Evolutionary conservation across 1,284 basidiomycete genomes (phyloP).

Genomic region (Ceratobasidium theobromae): DNA sequence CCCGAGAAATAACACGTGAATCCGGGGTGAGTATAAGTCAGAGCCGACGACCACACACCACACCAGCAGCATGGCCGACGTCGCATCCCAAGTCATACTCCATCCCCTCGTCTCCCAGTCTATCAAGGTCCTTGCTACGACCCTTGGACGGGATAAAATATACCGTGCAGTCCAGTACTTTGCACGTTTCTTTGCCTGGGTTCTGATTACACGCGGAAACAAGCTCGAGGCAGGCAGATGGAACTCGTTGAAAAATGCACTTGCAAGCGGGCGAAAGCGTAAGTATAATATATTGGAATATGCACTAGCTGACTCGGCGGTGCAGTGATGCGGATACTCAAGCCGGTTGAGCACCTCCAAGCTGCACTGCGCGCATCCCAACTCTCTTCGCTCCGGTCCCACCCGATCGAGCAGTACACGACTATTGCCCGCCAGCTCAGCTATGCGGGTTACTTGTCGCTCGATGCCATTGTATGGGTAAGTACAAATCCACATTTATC

Average conservation of each 20-base stretch:
- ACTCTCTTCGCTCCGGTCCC: slow-evolving; percentile 43
- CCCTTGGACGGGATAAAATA: slow-evolving; percentile 88
- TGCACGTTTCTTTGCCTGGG: slow-evolving; percentile 88
- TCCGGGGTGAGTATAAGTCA: not conserved
- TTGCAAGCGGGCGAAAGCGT: slow-evolving; percentile 80
- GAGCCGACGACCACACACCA: not conserved
- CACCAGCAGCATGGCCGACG: slow-evolving; percentile 35
- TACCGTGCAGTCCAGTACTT: slow-evolving; percentile 94
- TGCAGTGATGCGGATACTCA: slow-evolving; percentile 88
- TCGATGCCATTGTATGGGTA: slow-evolving; percentile 86
- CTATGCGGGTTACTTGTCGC: slow-evolving; percentile 87
- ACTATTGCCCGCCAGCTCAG: slow-evolving; percentile 84
- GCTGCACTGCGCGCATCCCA: slow-evolving; percentile 81
- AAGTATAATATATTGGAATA: slow-evolving; percentile 40
- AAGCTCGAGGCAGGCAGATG: slow-evolving; percentile 69
- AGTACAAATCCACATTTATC: slow-evolving; percentile 38
- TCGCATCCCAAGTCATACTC: slow-evolving; percentile 74
- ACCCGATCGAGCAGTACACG: slow-evolving; percentile 73
- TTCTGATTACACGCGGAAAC: slow-evolving; percentile 62
- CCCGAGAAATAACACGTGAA: slow-evolving; percentile 24
- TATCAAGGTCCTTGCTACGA: slow-evolving; percentile 77
- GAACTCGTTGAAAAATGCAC: slow-evolving; percentile 76
- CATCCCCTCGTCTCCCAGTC: slow-evolving; percentile 78
- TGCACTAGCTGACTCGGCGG: slow-evolving; percentile 12
- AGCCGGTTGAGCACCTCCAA: slow-evolving; percentile 94